Base-by-base conservation (phyloP, 495 filamentous ascomycete species). In the Aspergillus funiculosus region DNA sequence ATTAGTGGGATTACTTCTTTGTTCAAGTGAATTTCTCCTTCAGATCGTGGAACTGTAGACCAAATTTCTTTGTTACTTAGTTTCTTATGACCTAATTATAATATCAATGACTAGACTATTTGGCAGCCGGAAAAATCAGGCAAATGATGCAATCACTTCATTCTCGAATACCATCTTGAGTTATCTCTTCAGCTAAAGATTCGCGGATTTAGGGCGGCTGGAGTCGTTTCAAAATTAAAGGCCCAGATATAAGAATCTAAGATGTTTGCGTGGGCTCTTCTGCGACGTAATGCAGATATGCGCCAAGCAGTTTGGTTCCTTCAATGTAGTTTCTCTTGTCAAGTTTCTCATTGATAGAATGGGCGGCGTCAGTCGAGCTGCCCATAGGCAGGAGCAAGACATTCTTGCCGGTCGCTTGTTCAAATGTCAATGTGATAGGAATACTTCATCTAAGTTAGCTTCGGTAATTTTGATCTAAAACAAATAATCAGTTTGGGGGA, bases 381-480 rank as follows among this genome's bases (percentile, higher is more conserved):
- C 92, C 92, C 91, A 99, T 96, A 6, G 92, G 92, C 43, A 99
- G 65, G 45, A 99, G 73, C 46, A 99, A 66, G 29, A 97, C 90
- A 62, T 96, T 99, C 80, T 99, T 99, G 50, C 88, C 87, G n/a
- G 90, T 95, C 14, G 90, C 88, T 71, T 97, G 81, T 73, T 99
- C 91, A 60, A 99, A 97, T 6, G 89, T 96, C 61, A 99, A 70
- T 7, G 92, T 97, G 24, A 99, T 86, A 0, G 92, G 92, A 57
- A 98, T 98, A 66, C 87, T 89, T 53, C 36, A 5, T 9, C 53
- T 27, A 17, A 14, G 46, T 67, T 41, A 67, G 50, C 17, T 28
- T 39, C 5, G 4, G 18, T 19, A 17, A n/a, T n/a, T n/a, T n/a
- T 31, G 7, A 44, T 3, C 19, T 11, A 19, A 7, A 29, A 21